Conservation (phyloP, 108 stramenopile species). For the Fistulifera pelliculosa region DNA sequence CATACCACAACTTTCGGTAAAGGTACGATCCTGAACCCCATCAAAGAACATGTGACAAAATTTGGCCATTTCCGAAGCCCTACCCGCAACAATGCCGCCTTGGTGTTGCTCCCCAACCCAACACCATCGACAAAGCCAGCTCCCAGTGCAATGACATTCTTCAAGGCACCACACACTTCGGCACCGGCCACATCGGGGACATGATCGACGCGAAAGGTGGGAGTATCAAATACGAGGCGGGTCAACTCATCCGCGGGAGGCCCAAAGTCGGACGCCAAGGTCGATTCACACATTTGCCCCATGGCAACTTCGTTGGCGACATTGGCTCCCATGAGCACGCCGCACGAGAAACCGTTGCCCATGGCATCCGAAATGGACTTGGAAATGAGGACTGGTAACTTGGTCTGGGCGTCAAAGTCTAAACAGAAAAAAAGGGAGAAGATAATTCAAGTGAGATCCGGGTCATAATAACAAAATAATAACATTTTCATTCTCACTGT, state of each 20-base stretch:
- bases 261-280: constrained; percentile 83
- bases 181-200: constrained; percentile 85
- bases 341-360: constrained; percentile 66
- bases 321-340: constrained; percentile 98
- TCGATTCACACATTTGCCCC: constrained; percentile 92
- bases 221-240: constrained; percentile 71
- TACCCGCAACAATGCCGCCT: constrained; percentile 92
- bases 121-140: constrained; percentile 95
- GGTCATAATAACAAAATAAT: neutral
- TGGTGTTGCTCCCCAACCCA: constrained; percentile 85
- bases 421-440: neutral
- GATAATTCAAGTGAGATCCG: neutral
- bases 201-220: constrained; percentile 79
- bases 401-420: constrained; percentile 60
- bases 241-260: constrained; percentile 57
- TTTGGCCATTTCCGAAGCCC: constrained; percentile 85
- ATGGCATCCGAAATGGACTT: constrained; percentile 63
- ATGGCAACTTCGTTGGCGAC: constrained; percentile 90
- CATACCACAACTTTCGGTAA: constrained; percentile 91
- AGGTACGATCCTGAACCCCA: constrained; percentile 69
- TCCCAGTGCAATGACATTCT: constrained; percentile 94
- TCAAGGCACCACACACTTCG: constrained; percentile 93
- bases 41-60: constrained; percentile 85
- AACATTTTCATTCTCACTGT: neutral
- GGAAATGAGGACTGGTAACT: constrained; percentile 66